These are phyloP conservation scores for Exophiala calicioides DNA, from an alignment of 2,329 filamentous ascomycete species.

Conservation along the genomic window DNA sequence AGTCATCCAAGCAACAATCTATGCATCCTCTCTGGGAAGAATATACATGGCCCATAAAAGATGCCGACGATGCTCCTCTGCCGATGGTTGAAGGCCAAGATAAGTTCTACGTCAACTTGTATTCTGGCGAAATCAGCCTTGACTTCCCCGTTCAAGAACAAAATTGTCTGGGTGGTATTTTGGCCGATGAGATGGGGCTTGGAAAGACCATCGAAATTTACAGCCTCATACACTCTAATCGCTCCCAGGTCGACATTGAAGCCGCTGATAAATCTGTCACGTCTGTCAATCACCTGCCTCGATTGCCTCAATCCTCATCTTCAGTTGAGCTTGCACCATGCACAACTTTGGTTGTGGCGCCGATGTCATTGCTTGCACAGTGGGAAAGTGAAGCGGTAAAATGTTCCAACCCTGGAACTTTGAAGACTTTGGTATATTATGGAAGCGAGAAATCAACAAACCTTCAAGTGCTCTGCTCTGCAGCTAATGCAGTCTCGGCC, in stretches of 20 bases:
- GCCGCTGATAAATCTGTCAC: slow-evolving; percentile 36
- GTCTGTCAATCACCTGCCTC: slow-evolving; percentile 63
- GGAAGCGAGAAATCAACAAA: slow-evolving; percentile 80
- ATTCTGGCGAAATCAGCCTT: slow-evolving; percentile 88
- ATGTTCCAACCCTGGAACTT: slow-evolving; percentile 77
- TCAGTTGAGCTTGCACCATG: slow-evolving; percentile 71
- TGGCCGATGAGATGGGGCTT: slow-evolving; percentile 95
- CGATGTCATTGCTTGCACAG: slow-evolving; percentile 93
- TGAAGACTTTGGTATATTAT: slow-evolving; percentile 89
- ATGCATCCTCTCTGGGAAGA: slow-evolving; percentile 99
- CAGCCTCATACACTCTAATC: slow-evolving; percentile 83
- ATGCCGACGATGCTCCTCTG: slow-evolving; percentile 78
- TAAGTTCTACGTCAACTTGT: slow-evolving; percentile 93
- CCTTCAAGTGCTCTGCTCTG: slow-evolving; percentile 75
- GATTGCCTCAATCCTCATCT: slow-evolving; percentile 59
- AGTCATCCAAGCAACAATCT: slow-evolving; percentile 69
- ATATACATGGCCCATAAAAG: slow-evolving; percentile 83
- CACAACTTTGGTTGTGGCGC: slow-evolving; percentile 92
- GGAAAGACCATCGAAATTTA: slow-evolving; percentile 99
- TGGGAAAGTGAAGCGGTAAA: slow-evolving; percentile 96
- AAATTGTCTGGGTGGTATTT: slow-evolving; percentile 86
- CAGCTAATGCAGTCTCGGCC: slow-evolving; percentile 70
- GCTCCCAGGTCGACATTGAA: slow-evolving; percentile 53
- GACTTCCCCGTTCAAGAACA: slow-evolving; percentile 93
- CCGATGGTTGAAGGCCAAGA: slow-evolving; percentile 65